Base-by-base conservation (phyloP, 139 green algal species). In the Coelastrella sp. region DNA sequence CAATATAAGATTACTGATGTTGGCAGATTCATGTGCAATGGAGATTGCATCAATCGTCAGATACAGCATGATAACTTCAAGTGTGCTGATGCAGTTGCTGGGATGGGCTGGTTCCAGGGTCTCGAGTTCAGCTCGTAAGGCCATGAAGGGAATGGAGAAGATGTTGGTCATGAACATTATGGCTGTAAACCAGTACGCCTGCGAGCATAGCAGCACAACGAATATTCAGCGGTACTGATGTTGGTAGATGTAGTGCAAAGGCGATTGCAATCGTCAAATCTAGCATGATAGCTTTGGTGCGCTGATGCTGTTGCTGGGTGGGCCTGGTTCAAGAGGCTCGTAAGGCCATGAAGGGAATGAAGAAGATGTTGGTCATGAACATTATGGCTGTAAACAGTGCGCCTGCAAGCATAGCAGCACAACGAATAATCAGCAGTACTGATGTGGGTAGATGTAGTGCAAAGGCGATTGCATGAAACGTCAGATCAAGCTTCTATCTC, bases 291-390 rank as follows among this genome's bases (percentile, higher is more conserved):
- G 58, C 22, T 19, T 58, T 76, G 75, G 54, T 60, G 61, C 73
- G 6, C 20, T 59, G 80, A 73, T 75, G 75, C 84, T 75, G 71
- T 61, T 90, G 80, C 65, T 84, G 68, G 32, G 58, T 71, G 60
- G 78, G 20, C 14, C 11, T 88, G 71, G n/a, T 74, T 73, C 78
- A 10, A 78, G 23, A 4, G 92, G 86, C 54, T 17, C 97, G 84
- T 60, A 97, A 73, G 0, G 96, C 96, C 80, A 98, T 92, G 93
- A 96, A 98, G 19, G 96, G 81, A 80, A 97, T 92, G 83, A 97
- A 96, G 90, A 98, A 98, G 5, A 97, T 88, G 83, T 98, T 98
- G 20, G 96, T 98, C 54, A 97, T 90, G 85, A 98, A 97, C 93
- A 97, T 94, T 47, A 96, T 97, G 32, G 92, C 96, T 0, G 94